Evolutionary conservation across 148 eudicot species (phyloP).

Genomic region (Diospyros lotus): DNA sequence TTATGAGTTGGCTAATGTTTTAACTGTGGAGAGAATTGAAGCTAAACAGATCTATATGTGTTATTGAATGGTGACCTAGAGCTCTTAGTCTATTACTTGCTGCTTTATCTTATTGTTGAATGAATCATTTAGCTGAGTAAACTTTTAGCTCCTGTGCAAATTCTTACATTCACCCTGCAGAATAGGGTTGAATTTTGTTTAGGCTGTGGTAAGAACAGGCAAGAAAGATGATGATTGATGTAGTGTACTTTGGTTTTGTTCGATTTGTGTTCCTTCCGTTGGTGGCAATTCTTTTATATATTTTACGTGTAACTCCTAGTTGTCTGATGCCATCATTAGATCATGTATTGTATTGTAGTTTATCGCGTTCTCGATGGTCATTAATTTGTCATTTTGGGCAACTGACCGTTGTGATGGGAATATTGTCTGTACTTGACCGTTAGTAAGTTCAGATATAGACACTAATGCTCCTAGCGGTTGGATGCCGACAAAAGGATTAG

Average conservation of each 20-base stretch:
- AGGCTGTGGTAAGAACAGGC: not conserved
- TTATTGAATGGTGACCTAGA: not conserved
- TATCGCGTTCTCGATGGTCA: not conserved
- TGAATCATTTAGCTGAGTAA: too few species aligned
- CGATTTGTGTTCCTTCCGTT: too few species aligned
- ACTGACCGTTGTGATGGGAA: not conserved
- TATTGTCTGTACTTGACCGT: not conserved
- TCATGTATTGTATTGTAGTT: not conserved
- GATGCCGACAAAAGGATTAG: not conserved
- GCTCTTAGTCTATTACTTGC: not conserved
- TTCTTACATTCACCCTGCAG: not conserved
- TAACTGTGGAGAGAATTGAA: not conserved
- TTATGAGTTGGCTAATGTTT: not conserved
- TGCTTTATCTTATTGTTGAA: not conserved
- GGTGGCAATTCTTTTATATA: too few species aligned
- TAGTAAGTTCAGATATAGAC: not conserved
- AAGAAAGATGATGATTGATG: too few species aligned
- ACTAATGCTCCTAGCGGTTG: not conserved
- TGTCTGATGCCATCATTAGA: not conserved
- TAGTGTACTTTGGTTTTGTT: too few species aligned
- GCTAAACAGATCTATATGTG: not conserved
- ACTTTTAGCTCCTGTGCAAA: not conserved
- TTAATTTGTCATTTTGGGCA: not conserved
- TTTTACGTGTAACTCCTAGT: too few species aligned
- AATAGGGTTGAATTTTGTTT: not conserved